Evolutionary conservation across 768 basidiomycete species (phyloP).

Genomic region (Kwoniella sp.): DNA sequence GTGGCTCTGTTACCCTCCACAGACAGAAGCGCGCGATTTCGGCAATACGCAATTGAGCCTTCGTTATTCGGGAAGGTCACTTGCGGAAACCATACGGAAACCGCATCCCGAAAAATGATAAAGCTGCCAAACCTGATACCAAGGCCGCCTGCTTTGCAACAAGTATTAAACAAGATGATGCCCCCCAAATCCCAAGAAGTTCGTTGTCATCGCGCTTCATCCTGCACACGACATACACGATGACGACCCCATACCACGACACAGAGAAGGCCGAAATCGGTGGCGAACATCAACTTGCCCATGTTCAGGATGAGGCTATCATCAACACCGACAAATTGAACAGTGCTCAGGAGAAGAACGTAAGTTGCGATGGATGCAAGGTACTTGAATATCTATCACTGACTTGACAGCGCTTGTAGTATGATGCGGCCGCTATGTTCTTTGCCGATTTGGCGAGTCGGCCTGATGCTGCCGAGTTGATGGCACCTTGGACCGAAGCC

Average conservation of each 20-base stretch:
- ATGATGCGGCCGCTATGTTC: slow-evolving; percentile 24
- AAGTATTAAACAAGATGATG: not conserved
- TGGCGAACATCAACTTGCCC: not conserved
- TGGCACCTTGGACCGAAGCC: slow-evolving; percentile 27
- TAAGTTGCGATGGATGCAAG: not conserved
- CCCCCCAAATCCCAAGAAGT: not conserved
- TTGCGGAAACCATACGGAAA: not conserved
- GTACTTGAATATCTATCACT: too few species aligned
- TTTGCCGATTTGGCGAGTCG: slow-evolving; percentile 24
- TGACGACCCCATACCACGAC: slow-evolving; percentile 4
- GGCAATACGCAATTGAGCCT: not conserved
- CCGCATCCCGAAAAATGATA: not conserved
- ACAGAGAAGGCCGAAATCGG: slow-evolving; percentile 11
- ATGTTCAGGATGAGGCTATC: slow-evolving; percentile 12
- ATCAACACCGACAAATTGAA: slow-evolving; percentile 17
- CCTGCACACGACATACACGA: slow-evolving; percentile 1
- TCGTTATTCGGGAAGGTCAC: not conserved
- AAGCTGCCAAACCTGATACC: not conserved
- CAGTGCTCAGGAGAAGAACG: slow-evolving; percentile 12
- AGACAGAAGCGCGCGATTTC: too few species aligned
- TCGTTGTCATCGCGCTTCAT: not conserved
- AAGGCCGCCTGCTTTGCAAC: not conserved
- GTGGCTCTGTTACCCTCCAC: too few species aligned
- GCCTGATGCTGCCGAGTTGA: slow-evolving; percentile 23
- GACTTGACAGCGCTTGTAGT: slow-evolving; percentile 3